phyloP scores from a whole-genome alignment of 176 grass and related monocot species.

The Bothriochloa decipiens region DNA sequence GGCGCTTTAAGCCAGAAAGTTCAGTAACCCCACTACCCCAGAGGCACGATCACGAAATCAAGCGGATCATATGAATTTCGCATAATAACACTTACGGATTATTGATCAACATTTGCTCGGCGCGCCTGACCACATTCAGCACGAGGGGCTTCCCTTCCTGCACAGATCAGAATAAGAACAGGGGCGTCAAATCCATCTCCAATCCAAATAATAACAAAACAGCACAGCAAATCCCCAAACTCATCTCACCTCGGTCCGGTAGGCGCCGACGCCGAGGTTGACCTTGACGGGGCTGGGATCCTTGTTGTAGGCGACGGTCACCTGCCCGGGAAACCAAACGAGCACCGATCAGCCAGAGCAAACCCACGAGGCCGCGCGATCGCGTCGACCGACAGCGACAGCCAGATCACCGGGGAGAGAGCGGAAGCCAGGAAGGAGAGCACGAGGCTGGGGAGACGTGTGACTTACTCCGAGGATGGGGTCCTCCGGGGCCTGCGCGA shows the following conservation, averaged over 20 bases:
- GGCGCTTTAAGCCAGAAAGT: neutral
- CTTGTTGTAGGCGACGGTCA: constrained; percentile 97
- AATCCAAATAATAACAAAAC: neutral
- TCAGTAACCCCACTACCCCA: neutral
- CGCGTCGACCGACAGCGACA: neutral
- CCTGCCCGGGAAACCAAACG: constrained; percentile 42
- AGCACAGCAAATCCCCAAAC: neutral
- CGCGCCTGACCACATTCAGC: constrained; percentile 84
- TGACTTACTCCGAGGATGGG: constrained; percentile 84
- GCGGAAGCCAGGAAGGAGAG: neutral
- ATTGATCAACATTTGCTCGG: constrained; percentile 72
- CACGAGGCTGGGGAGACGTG: neutral
- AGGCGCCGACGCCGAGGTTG: constrained; percentile 95
- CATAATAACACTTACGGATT: constrained; percentile 60
- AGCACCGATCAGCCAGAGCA: constrained; percentile 29
- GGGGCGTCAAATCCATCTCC: neutral
- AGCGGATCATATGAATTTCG: neutral
- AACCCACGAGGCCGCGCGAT: constrained; percentile 27
- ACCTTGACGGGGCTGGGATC: constrained; percentile 87
- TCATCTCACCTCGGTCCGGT: constrained; percentile 82
- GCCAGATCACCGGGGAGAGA: neutral
- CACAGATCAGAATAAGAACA: constrained; percentile 5
- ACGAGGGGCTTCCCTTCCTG: constrained; percentile 99
- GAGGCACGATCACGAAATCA: neutral
- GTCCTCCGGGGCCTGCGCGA: constrained; percentile 88